Evolutionary conservation across 495 filamentous ascomycete genomes (phyloP).

Genomic region (Penicillium bovifimosum): DNA sequence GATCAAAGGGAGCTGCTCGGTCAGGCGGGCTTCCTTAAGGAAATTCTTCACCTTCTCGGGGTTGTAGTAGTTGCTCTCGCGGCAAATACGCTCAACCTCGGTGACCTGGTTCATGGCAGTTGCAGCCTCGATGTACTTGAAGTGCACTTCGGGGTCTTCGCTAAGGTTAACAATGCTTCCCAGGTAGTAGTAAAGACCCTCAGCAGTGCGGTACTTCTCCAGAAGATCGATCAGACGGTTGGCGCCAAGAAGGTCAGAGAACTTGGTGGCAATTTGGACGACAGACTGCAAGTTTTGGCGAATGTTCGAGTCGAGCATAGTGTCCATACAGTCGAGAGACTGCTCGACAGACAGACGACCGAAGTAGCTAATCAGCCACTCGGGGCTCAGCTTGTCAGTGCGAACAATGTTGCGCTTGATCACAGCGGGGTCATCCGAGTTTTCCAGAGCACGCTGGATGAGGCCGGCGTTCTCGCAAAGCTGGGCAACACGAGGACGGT

Average conservation of each 20-base stretch:
- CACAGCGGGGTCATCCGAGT: slow-evolving; percentile 82
- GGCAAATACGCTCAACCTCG: slow-evolving; percentile 95
- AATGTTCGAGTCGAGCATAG: slow-evolving; percentile 93
- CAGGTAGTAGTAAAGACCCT: slow-evolving; percentile 97
- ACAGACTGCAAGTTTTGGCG: slow-evolving; percentile 94
- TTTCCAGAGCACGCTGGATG: slow-evolving; percentile 84
- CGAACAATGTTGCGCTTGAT: slow-evolving; percentile 85
- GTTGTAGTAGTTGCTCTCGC: slow-evolving; percentile 92
- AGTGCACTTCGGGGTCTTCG: slow-evolving; percentile 90
- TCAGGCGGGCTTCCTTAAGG: slow-evolving; percentile 90
- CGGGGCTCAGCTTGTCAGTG: slow-evolving; percentile 74
- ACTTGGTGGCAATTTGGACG: slow-evolving; percentile 93
- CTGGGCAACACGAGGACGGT: slow-evolving; percentile 77
- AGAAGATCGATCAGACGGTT: slow-evolving; percentile 84
- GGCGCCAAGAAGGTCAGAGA: slow-evolving; percentile 93
- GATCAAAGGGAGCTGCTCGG: slow-evolving; percentile 91
- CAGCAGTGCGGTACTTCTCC: slow-evolving; percentile 93
- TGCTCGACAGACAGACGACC: slow-evolving; percentile 91
- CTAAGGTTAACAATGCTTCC: slow-evolving; percentile 96
- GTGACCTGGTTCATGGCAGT: slow-evolving; percentile 85
- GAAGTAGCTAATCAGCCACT: slow-evolving; percentile 91
- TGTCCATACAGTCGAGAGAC: slow-evolving; percentile 87
- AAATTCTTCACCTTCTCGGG: slow-evolving; percentile 99
- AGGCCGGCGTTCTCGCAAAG: slow-evolving; percentile 90
- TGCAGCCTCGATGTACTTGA: slow-evolving; percentile 99